Evolutionary conservation across 2,329 filamentous ascomycete species (phyloP).

Genomic region (Hypoxylon rubiginosum): DNA sequence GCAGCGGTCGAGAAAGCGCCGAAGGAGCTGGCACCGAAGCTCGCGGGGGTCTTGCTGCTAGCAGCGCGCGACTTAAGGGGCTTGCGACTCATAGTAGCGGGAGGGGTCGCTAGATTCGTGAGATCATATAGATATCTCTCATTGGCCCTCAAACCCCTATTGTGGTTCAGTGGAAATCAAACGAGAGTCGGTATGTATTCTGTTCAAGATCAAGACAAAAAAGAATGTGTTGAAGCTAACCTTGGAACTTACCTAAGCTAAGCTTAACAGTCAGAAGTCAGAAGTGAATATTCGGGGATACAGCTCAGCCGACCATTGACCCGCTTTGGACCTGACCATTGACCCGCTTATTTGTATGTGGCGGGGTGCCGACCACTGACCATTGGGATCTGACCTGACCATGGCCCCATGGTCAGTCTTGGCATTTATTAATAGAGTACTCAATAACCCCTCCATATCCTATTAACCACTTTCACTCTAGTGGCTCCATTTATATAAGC

Average conservation of each 20-base stretch:
- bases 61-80: conserved; percentile 48
- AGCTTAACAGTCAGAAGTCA: neutral
- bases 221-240: conserved; percentile 6
- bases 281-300: neutral
- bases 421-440: too few species aligned
- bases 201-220: neutral
- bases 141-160: neutral
- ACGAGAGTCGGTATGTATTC: neutral
- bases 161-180: neutral
- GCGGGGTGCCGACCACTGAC: too few species aligned
- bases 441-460: too few species aligned
- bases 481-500: too few species aligned
- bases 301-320: too few species aligned
- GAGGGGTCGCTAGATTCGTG: conserved; percentile 9
- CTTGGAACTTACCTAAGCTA: too few species aligned
- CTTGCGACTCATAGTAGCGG: conserved; percentile 50
- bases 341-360: too few species aligned
- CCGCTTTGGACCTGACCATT: too few species aligned
- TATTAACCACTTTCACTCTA: too few species aligned
- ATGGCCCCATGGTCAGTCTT: too few species aligned
- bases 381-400: too few species aligned
- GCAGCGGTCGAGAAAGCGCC: conserved; percentile 58
- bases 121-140: conserved; percentile 3
- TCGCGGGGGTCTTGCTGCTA: conserved; percentile 47
- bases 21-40: conserved; percentile 40